Evolutionary conservation across 164 flowering plant species (phyloP).

Genomic region (Warburgia ugandensis): DNA sequence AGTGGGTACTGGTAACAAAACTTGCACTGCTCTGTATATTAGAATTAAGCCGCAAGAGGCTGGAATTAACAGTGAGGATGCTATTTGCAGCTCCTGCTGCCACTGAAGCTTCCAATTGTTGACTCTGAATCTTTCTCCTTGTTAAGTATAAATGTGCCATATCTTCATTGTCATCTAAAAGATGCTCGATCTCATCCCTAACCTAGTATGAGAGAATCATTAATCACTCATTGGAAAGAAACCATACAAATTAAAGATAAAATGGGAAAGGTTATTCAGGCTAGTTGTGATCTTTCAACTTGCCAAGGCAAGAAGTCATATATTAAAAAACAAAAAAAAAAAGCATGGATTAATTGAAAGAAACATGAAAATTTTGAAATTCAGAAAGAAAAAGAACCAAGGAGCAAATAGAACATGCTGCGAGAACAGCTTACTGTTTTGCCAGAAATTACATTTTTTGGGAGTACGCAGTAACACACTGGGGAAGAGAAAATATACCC

Average conservation of each 20-base stretch:
- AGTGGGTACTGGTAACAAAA: slow-evolving; percentile 39
- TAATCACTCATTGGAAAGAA: not conserved
- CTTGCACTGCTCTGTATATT: slow-evolving; percentile 56
- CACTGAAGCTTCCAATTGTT: slow-evolving; percentile 54
- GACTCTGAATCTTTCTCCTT: slow-evolving; percentile 75
- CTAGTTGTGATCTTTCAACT: too few species aligned
- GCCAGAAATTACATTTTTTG: too few species aligned
- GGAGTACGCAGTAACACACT: too few species aligned
- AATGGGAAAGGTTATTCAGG: too few species aligned
- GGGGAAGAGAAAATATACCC: too few species aligned
- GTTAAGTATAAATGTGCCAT: slow-evolving; percentile 90
- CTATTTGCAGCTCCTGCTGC: slow-evolving; percentile 42
- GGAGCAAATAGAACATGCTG: too few species aligned
- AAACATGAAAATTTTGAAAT: too few species aligned
- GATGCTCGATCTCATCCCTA: slow-evolving; percentile 94
- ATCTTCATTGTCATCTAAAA: slow-evolving; percentile 90
- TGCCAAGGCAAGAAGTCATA: too few species aligned
- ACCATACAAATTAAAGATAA: not conserved
- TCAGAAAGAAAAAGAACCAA: too few species aligned
- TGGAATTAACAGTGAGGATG: slow-evolving; percentile 22
- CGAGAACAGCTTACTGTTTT: too few species aligned
- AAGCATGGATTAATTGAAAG: too few species aligned
- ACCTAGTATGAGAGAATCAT: slow-evolving; percentile 40
- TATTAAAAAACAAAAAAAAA: too few species aligned
- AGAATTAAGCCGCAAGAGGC: slow-evolving; percentile 44